phyloP scores from a whole-genome alignment of 2,329 filamentous ascomycete species.

The Phaeoacremonium minimum region DNA sequence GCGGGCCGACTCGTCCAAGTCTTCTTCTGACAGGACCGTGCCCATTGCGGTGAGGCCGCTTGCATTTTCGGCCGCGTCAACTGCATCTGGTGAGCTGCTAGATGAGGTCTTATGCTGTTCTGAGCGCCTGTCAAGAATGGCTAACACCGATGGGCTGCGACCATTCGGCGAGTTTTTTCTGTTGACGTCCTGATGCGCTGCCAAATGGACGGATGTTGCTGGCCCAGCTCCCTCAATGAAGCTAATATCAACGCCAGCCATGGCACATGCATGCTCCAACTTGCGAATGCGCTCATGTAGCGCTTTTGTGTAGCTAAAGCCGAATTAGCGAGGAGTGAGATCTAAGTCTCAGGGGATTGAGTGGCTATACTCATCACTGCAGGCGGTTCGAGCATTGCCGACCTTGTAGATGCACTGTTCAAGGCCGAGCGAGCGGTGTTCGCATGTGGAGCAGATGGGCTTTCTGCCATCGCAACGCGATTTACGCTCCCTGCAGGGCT shows the following conservation, averaged over 20 bases:
- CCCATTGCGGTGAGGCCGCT: slow-evolving; percentile 32
- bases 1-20: slow-evolving; percentile 12
- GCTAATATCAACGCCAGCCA: slow-evolving; percentile 8
- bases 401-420: slow-evolving; percentile 31
- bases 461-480: slow-evolving; percentile 35
- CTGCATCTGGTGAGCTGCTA: background rate
- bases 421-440: slow-evolving; percentile 22
- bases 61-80: slow-evolving; percentile 8
- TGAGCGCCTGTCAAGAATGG: slow-evolving; percentile 3
- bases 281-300: slow-evolving; percentile 20
- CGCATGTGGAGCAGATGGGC: slow-evolving; percentile 37
- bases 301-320: slow-evolving; percentile 12
- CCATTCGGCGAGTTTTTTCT: background rate
- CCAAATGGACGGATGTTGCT: background rate
- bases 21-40: slow-evolving; percentile 23
- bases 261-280: slow-evolving; percentile 16
- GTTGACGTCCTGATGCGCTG: background rate
- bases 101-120: background rate
- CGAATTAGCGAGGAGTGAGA: no score
- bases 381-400: slow-evolving; percentile 28
- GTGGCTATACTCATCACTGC: slow-evolving; percentile 23
- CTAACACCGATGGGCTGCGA: slow-evolving; percentile 4
- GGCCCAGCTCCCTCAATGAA: slow-evolving; percentile 10
- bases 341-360: no score
- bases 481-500: slow-evolving; percentile 35